Conservation (phyloP, 106 monocot species). For the Apostasia shenzhenica region DNA sequence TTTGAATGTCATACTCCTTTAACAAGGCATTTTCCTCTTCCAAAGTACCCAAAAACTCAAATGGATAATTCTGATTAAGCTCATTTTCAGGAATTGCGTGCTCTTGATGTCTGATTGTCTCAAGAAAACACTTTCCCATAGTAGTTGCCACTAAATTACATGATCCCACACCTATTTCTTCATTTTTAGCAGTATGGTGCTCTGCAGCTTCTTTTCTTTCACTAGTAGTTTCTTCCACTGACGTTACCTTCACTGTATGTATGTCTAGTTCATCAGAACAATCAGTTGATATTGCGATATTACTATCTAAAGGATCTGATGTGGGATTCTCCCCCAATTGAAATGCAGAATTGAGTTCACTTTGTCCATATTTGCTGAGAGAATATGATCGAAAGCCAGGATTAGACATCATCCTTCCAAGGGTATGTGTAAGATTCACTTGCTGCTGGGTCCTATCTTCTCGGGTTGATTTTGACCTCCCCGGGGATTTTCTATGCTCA, state of each 20-base stretch:
- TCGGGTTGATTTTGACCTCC: slow-evolving; percentile 7
- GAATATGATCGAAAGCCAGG: slow-evolving; percentile 11
- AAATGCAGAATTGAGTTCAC: slow-evolving; percentile 3
- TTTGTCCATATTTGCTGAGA: slow-evolving; percentile 13
- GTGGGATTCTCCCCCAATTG: neutral
- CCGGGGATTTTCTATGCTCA: slow-evolving; percentile 14
- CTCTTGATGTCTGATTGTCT: neutral
- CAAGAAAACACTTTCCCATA: neutral
- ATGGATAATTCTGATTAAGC: neutral
- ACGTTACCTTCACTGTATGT: neutral
- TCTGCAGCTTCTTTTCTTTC: neutral
- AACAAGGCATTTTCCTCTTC: slow-evolving; percentile 2
- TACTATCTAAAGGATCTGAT: neutral
- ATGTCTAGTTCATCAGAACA: neutral
- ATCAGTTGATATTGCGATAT: neutral
- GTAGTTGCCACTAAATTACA: neutral
- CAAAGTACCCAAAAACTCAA: neutral
- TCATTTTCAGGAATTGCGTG: neutral
- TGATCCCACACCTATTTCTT: neutral
- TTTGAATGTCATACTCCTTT: slow-evolving; percentile 4
- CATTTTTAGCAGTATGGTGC: neutral
- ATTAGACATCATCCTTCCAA: slow-evolving; percentile 20
- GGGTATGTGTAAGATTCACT: slow-evolving; percentile 7
- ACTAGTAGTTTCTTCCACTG: neutral
- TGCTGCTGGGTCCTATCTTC: slow-evolving; percentile 12